Conservation (phyloP, 176 grass and related monocot species). For the Calamus simplicifolius region DNA sequence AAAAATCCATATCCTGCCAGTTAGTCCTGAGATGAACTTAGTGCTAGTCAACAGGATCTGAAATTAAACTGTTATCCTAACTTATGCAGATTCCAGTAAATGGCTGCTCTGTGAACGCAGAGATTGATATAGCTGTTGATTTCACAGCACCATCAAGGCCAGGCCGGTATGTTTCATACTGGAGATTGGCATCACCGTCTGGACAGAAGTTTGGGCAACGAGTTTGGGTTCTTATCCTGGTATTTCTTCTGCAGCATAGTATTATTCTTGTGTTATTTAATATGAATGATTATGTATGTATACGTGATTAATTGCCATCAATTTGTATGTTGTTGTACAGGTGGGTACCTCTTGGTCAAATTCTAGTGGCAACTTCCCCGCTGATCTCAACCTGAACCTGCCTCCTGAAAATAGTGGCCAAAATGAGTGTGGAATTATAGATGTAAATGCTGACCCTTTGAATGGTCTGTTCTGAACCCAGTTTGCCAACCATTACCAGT, state of each 20-base stretch:
- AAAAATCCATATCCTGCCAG: too few relatives aligned
- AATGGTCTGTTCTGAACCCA: neutral
- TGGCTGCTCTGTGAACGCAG: conserved; percentile 31
- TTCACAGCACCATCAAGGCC: conserved; percentile 52
- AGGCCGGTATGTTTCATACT: conserved; percentile 71
- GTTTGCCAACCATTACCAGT: neutral
- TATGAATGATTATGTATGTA: too few relatives aligned
- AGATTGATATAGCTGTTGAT: conserved; percentile 54
- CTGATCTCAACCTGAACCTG: conserved; percentile 38
- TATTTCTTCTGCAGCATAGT: conserved; percentile 8
- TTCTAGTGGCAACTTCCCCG: conserved; percentile 15
- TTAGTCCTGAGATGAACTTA: too few relatives aligned
- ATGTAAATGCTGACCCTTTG: conserved; percentile 27
- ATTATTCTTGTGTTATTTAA: neutral
- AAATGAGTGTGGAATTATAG: conserved; percentile 19
- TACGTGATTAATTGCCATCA: too few relatives aligned
- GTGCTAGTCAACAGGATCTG: too few relatives aligned
- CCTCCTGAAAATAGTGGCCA: conserved; percentile 17
- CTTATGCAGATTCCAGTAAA: conserved; percentile 38
- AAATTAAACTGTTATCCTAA: too few relatives aligned
- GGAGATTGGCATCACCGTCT: conserved; percentile 66
- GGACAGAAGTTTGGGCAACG: conserved; percentile 60
- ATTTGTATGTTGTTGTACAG: neutral
- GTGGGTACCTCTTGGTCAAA: conserved; percentile 33
- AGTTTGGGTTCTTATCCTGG: conserved; percentile 85